A percentile compares a stretch with the other conserved stretches of the same genome.
These are phyloP conservation scores for Termitomyces sp. DNA, from an alignment of 768 basidiomycete species.

Conservation along the genomic window DNA sequence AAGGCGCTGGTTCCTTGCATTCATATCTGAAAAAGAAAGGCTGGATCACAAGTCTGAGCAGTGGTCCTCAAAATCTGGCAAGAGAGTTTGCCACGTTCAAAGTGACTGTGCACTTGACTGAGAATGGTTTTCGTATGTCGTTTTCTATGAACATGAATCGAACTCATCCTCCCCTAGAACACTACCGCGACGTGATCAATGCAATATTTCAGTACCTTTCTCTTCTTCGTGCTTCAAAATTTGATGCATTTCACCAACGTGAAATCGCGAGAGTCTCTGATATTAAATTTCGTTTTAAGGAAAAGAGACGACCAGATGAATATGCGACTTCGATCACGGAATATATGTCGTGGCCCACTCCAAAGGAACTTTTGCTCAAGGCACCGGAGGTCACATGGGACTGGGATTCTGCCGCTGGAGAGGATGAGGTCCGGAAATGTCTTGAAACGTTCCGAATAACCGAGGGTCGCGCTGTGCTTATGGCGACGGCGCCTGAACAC, in stretches of 20 bases:
- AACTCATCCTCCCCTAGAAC: constrained; percentile 37
- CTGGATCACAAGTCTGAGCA: constrained; percentile 73
- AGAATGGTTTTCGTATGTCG: constrained; percentile 76
- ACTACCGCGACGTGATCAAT: constrained; percentile 67
- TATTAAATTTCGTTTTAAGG: constrained; percentile 81
- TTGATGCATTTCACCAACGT: constrained; percentile 64
- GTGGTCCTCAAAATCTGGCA: constrained; percentile 64
- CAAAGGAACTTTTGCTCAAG: constrained; percentile 68
- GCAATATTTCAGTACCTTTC: constrained; percentile 76
- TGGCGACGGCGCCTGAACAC: constrained; percentile 69
- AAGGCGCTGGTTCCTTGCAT: constrained; percentile 87
- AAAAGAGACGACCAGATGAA: constrained; percentile 73
- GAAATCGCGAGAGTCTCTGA: constrained; percentile 69
- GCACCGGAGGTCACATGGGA: constrained; percentile 68
- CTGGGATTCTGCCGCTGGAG: constrained; percentile 53
- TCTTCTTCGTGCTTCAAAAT: constrained; percentile 54
- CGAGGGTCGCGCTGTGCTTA: constrained; percentile 66
- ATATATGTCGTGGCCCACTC: constrained; percentile 74
- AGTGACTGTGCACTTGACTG: constrained; percentile 72
- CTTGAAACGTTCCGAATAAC: constrained; percentile 54
- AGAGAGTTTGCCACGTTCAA: constrained; percentile 90
- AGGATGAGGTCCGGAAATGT: constrained; percentile 52
- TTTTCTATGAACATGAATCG: neutral
- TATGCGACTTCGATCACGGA: constrained; percentile 77
- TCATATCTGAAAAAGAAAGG: constrained; percentile 87